A percentile compares a stretch with the other conserved stretches of the same genome.
phyloP scores from a whole-genome alignment of 441 rosid species.

The Corymbia citriodora region DNA sequence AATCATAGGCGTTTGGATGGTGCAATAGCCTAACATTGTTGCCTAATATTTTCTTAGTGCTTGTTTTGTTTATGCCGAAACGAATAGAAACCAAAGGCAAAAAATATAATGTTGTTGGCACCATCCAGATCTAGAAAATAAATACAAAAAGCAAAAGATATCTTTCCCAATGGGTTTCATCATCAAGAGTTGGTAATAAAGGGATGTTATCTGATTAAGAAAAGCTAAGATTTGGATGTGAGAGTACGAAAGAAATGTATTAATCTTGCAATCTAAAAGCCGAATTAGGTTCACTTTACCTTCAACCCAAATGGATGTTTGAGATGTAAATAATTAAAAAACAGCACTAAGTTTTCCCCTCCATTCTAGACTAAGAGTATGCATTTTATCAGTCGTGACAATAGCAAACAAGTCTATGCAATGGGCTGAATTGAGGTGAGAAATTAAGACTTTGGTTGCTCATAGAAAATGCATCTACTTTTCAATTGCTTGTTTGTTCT shows the following conservation, averaged over 20 bases:
- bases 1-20: background rate
- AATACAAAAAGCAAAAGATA: too few relatives aligned
- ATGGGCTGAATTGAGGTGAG: background rate
- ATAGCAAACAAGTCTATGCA: background rate
- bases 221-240: background rate
- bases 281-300: background rate
- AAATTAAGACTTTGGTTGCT: background rate
- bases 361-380: background rate
- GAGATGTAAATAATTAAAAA: background rate
- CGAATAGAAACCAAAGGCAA: background rate
- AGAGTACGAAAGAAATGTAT: accelerated
- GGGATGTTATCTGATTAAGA: accelerated
- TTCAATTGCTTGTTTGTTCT: too few relatives aligned
- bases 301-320: background rate
- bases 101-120: background rate
- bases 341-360: background rate
- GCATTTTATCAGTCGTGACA: background rate
- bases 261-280: background rate
- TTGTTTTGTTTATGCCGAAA: background rate
- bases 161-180: background rate
- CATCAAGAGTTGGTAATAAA: accelerated
- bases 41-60: background rate
- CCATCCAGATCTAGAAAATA: background rate
- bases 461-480: too few relatives aligned
- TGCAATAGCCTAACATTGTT: background rate